These are phyloP conservation scores for Moniliophthora roreri DNA, from an alignment of 1,284 basidiomycete species.

Conservation along the genomic window DNA sequence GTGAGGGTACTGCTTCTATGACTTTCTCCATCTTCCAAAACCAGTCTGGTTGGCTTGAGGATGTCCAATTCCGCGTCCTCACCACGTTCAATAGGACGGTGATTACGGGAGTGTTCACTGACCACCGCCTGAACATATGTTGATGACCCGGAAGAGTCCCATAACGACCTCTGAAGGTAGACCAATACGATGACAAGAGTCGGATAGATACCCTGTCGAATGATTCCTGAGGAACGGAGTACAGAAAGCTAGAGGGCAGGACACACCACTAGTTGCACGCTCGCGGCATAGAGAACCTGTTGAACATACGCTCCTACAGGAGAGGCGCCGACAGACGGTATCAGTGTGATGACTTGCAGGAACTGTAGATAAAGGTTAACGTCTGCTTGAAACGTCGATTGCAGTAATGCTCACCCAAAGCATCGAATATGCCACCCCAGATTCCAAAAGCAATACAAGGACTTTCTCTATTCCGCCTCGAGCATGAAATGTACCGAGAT, in stretches of 20 bases:
- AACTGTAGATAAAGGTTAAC: not conserved
- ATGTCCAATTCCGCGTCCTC: too few relatives aligned
- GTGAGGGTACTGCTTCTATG: too few relatives aligned
- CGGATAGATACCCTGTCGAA: not conserved
- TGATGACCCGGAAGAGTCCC: not conserved
- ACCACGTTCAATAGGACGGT: too few relatives aligned
- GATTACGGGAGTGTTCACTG: too few relatives aligned
- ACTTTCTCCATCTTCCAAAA: too few relatives aligned
- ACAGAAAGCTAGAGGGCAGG: not conserved
- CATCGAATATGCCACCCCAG: not conserved
- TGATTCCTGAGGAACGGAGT: not conserved
- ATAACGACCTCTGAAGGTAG: not conserved
- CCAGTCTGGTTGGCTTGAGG: too few relatives aligned
- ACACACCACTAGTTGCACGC: slow-evolving; percentile 2
- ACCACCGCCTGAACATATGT: too few relatives aligned
- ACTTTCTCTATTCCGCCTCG: not conserved
- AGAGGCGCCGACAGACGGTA: not conserved
- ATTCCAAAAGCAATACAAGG: not conserved
- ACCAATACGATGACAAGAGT: not conserved
- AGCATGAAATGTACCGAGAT: not conserved
- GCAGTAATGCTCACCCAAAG: not conserved
- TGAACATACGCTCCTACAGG: not conserved
- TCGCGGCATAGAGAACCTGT: not conserved
- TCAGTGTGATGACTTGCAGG: not conserved
- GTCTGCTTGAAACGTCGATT: not conserved